Percentiles rank a stretch among this genome's conserved stretches.
phyloP scores from a whole-genome alignment of 169 alveolate genomes.

The Cryptosporidium canis region DNA sequence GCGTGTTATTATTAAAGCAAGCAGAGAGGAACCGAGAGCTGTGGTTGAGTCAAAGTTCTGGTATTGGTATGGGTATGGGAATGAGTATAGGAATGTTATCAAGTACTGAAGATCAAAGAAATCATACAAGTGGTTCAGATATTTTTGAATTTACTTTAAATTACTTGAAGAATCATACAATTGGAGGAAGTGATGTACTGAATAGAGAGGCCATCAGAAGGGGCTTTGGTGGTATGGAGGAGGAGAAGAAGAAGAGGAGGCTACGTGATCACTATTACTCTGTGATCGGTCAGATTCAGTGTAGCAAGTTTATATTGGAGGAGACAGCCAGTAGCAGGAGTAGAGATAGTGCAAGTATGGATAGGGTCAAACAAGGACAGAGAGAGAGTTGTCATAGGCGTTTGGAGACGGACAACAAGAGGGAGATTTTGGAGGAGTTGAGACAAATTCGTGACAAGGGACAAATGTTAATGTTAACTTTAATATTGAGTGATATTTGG shows the following conservation, averaged over 20 bases:
- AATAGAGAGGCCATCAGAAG: neutral
- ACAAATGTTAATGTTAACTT: neutral
- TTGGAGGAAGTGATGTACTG: constrained; percentile 36
- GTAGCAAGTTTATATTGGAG: neutral
- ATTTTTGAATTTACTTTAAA: constrained; percentile 34
- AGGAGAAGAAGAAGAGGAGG: too few species aligned
- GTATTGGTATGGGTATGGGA: neutral
- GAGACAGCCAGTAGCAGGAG: neutral
- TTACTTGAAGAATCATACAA: constrained; percentile 20
- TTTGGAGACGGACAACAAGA: too few species aligned
- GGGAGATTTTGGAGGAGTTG: neutral
- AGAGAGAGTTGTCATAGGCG: neutral
- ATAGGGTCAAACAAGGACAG: neutral
- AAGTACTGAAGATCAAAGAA: neutral
- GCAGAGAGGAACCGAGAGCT: constrained; percentile 29
- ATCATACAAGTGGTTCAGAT: neutral
- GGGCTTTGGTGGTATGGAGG: too few species aligned
- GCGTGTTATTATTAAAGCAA: neutral
- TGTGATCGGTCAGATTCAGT: neutral
- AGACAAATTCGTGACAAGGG: neutral
- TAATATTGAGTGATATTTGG: neutral
- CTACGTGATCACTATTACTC: neutral
- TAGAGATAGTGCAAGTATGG: neutral
- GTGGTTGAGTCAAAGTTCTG: constrained; percentile 3
- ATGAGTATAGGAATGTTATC: neutral